Percentiles rank a stretch among this genome's conserved stretches.
These are phyloP conservation scores for Aureoboletus auriporus DNA, from an alignment of 768 basidiomycete genomes.

Conservation along the genomic window DNA sequence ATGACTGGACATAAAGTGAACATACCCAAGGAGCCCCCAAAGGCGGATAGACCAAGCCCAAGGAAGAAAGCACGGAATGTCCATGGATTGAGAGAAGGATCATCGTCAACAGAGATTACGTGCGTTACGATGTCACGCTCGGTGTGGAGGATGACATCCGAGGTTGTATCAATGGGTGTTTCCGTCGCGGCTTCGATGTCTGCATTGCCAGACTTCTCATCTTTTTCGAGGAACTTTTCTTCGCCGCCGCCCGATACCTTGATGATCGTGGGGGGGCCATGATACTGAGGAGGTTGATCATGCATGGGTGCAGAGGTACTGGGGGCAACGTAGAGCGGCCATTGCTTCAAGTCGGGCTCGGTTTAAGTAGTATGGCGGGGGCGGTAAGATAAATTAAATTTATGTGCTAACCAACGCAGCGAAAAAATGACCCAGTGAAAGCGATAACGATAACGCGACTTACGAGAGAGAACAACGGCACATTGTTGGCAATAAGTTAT, in stretches of 20 bases:
- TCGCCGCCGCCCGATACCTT: not conserved
- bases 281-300: no score
- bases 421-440: no score
- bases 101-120: constrained; percentile 25
- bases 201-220: constrained; percentile 16
- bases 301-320: no score
- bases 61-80: constrained; percentile 49
- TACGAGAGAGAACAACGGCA: no score
- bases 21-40: constrained; percentile 50
- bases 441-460: no score
- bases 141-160: constrained; percentile 29
- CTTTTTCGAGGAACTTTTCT: constrained; percentile 5
- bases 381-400: no score
- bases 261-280: not conserved
- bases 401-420: no score
- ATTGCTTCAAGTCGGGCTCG: no score
- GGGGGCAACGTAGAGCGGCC: no score
- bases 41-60: constrained; percentile 48
- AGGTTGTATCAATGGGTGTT: constrained; percentile 4
- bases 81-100: constrained; percentile 27
- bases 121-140: constrained; percentile 46
- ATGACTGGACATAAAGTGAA: not conserved
- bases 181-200: constrained; percentile 28
- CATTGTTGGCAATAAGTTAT: no score
- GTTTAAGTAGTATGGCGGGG: no score